Evolutionary conservation across 2,329 filamentous ascomycete species (phyloP), one percentile per base, ranked within the genome.

Genomic region (Myriosclerotinia scirpicola): DNA sequence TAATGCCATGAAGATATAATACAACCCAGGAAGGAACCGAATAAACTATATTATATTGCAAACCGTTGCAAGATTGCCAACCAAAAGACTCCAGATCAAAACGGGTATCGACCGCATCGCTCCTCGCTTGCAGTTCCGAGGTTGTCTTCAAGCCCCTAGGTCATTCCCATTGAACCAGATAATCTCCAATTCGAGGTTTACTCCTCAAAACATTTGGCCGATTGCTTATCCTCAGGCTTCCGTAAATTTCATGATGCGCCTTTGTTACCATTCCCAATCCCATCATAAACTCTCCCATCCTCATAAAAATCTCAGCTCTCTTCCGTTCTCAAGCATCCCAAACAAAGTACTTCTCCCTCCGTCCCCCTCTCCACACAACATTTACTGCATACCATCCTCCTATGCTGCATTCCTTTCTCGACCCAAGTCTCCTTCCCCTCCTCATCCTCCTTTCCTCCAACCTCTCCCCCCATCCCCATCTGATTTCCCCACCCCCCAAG

Each of bases 351-450:
- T 58, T 90, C 87, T 36, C 88, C 88, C 64, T 90, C 84, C 26
- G 78, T 73, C 0, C 87, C 88, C 34, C 81, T 81, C 75, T 91
- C 89, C 3, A 90, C 82, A 74, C 88, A 90, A 77, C 89, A 91
- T 22, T 83, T 81, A 73, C 88, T 90, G 75, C 89, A 91, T 3
- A 90, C 80, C 71, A 85, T 82, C 44, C 81, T 67, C 65, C 66
- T 73, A 64, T 75, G 74, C 26, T 53, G 67, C 55, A 36, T 22
- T 9, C 48, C 53, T 26, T 30, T 65, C 36, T 56, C 63, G 34
- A 46, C 22, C 60, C 52, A 52, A 9, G 20, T 38, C 30, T 60
- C 62, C 11, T 46, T 34, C 8, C 61, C 54, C n/a, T n/a, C 36
- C 9, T 67, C 42, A 34, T 5, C 5, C 38, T 42, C 12, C 40